A percentile compares a stretch with the other conserved stretches of the same genome.
Conservation (phyloP, 306 rosid species). For the Prinsepia uniflora region DNA sequence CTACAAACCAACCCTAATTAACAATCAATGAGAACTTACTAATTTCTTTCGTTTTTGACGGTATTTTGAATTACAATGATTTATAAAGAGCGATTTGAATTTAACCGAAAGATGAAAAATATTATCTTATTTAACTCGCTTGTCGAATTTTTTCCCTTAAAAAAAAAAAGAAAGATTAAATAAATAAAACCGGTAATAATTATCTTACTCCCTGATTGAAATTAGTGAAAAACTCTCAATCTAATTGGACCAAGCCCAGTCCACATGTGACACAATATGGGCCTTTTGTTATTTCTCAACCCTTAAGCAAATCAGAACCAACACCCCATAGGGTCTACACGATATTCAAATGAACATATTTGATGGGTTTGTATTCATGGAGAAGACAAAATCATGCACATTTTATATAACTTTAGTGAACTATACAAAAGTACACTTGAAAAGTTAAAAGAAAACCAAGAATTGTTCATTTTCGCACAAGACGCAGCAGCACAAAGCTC, state of each 20-base stretch:
- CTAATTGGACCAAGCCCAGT: background rate
- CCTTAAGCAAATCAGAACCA: background rate
- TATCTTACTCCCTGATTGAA: background rate
- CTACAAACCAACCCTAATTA: too few species aligned
- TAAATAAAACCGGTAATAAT: background rate
- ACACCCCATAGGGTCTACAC: background rate
- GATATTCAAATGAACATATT: too few species aligned
- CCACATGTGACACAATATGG: background rate
- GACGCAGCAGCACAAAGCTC: constrained; percentile 36
- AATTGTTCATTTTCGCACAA: constrained; percentile 26
- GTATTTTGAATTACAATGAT: too few species aligned
- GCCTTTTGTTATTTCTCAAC: background rate
- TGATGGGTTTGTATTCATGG: constrained; percentile 12
- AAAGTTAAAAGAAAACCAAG: background rate
- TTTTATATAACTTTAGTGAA: constrained; percentile 26
- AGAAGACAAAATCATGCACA: constrained; percentile 28
- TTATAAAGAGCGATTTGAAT: too few species aligned
- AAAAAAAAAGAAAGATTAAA: background rate
- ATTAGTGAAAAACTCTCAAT: background rate
- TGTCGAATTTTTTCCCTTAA: background rate
- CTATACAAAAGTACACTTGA: constrained; percentile 7
- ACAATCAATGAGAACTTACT: too few species aligned
- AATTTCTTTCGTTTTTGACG: too few species aligned
- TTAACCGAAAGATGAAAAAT: too few species aligned
- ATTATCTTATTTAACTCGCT: background rate